A percentile compares a stretch with the other conserved stretches of the same genome.
Conservation (phyloP, 225 moss, liverwort and hornwort species). For the Neckera pumila region DNA sequence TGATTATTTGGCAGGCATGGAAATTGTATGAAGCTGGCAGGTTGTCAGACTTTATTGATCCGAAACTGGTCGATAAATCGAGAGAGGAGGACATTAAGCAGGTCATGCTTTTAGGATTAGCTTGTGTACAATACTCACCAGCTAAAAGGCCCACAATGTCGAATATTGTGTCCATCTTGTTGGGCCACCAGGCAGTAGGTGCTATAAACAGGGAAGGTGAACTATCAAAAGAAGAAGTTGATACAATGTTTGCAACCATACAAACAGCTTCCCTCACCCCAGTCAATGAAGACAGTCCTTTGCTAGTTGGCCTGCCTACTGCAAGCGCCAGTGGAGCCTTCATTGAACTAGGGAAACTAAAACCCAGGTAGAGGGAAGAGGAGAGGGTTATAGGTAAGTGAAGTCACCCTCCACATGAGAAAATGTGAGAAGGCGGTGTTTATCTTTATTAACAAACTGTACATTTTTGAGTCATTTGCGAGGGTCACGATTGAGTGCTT, state of each 20-base stretch:
- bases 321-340: constrained; percentile 38
- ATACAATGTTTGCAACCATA: constrained; percentile 15
- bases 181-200: constrained; percentile 14
- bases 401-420: constrained; percentile 4
- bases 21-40: constrained; percentile 24
- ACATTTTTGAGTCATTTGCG: not conserved
- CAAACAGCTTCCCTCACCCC: constrained; percentile 25
- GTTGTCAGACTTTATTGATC: constrained; percentile 23
- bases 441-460: not conserved
- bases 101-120: constrained; percentile 25
- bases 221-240: constrained; percentile 18
- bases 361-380: constrained; percentile 18
- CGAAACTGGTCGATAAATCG: constrained; percentile 8
- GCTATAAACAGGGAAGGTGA: constrained; percentile 10
- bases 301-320: constrained; percentile 33
- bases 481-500: not conserved
- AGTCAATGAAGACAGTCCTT: constrained; percentile 36
- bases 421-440: constrained; percentile 2
- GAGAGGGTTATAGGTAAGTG: not conserved
- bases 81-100: constrained; percentile 32
- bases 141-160: constrained; percentile 22
- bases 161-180: constrained; percentile 14
- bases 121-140: constrained; percentile 34
- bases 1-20: constrained; percentile 25
- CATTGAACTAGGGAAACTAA: constrained; percentile 39